Evolutionary conservation across 768 basidiomycete genomes (phyloP).

Genomic region (Calocybe indica): DNA sequence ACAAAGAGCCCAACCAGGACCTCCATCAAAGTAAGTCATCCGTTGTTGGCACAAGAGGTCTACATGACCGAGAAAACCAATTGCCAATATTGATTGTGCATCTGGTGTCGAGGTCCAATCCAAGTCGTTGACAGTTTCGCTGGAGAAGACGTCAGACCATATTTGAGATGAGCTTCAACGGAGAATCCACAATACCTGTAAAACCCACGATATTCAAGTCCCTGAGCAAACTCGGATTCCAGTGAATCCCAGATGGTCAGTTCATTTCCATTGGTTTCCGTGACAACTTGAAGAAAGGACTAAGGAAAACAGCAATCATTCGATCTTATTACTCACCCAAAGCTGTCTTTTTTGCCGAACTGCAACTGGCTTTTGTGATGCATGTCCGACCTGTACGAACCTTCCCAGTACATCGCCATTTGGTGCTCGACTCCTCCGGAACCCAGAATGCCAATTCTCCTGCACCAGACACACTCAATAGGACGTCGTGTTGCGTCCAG

Average conservation of each 20-base stretch:
- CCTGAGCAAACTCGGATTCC: slow-evolving; percentile 88
- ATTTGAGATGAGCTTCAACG: background rate
- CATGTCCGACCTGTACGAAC: slow-evolving; percentile 66
- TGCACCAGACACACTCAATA: slow-evolving; percentile 69
- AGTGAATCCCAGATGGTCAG: slow-evolving; percentile 96
- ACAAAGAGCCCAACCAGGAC: slow-evolving; percentile 60
- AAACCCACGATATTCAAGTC: slow-evolving; percentile 67
- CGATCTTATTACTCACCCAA: slow-evolving; percentile 48
- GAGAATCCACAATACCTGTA: slow-evolving; percentile 41
- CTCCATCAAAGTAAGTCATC: slow-evolving; percentile 84
- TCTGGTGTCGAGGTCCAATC: slow-evolving; percentile 94
- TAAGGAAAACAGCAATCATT: slow-evolving; percentile 1
- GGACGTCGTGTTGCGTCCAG: slow-evolving; percentile 57
- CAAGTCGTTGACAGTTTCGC: slow-evolving; percentile 70
- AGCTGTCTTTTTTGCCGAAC: slow-evolving; percentile 88
- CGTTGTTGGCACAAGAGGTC: slow-evolving; percentile 91
- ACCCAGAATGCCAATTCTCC: slow-evolving; percentile 90
- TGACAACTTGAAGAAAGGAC: slow-evolving; percentile 45
- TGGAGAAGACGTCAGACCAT: slow-evolving; percentile 7
- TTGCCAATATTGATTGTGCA: slow-evolving; percentile 84
- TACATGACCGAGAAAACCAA: slow-evolving; percentile 75
- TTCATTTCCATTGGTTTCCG: slow-evolving; percentile 57
- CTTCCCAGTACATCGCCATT: slow-evolving; percentile 66
- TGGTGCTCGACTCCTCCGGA: slow-evolving; percentile 35
- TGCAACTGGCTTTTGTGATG: slow-evolving; percentile 74